Base-by-base conservation (phyloP, 2,329 filamentous ascomycete genomes). In the Macroventuria anomochaeta region DNA sequence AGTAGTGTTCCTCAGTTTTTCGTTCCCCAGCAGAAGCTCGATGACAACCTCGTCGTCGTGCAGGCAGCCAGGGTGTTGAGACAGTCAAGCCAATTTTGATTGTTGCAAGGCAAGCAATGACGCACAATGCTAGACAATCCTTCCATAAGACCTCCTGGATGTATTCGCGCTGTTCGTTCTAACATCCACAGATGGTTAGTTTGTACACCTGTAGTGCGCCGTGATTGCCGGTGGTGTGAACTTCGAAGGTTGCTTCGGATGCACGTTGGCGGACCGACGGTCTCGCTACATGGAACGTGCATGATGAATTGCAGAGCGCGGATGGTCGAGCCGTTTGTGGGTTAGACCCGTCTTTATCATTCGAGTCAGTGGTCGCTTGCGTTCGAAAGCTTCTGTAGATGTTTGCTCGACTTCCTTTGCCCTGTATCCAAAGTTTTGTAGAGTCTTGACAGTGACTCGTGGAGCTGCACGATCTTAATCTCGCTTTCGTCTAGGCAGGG, bases 291-390 rank as follows among this genome's bases (percentile, higher is more conserved):
- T 28, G 7, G 10, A 18, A 31, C 6, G 17, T 38, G 20, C 25
- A 21, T 12, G 12, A 11, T 39, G 43, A 48, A 20, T 43, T 53
- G 26, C 43, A 48, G 38, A 36, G n/a, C 26, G 15, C 43, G 43
- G 49, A 53, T 25, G 37, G 41, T 47, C 49, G 42, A 42, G 21
- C 51, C 26, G 20, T 38, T 43, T 44, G 11, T 40, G 32, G 33
- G 28, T 28, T 43, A 29, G 23, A 10, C n/a, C 18, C 17, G 2
- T 3, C 12, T n/a, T 29, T 28, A 12, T 33, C 38, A 13, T 21
- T 21, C n/a, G n/a, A 26, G 31, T 33, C 17, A 34, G 21, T 32
- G 11, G 18, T 26, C 6, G 39, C 18, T 5, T 38, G 26, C 5
- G n/a, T n/a, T 13, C 12, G 1, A 33, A 39, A 36, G 20, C 21